phyloP scores from a whole-genome alignment of 345 rosid species.

The Syzygium aqueum region DNA sequence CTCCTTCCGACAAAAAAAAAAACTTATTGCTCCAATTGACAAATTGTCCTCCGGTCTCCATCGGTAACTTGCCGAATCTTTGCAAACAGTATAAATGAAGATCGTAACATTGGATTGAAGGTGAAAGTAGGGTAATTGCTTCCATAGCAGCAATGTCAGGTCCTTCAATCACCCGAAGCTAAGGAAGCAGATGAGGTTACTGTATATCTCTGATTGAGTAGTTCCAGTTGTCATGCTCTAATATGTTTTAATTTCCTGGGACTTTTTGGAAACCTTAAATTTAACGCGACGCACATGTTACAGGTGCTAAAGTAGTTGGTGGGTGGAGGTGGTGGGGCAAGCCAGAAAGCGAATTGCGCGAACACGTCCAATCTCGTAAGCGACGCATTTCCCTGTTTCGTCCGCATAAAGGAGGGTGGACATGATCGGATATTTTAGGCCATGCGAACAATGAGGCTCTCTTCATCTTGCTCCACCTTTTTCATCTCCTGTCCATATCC shows the following conservation, averaged over 20 bases:
- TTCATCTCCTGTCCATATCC: not conserved
- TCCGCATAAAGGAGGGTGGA: not conserved
- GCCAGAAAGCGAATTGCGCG: not conserved
- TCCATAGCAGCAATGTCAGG: not conserved
- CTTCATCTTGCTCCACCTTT: not conserved
- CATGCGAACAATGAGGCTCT: not conserved
- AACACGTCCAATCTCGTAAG: not conserved
- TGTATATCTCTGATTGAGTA: not conserved
- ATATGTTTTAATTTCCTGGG: not conserved
- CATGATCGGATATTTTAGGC: not conserved
- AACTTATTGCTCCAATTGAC: not conserved
- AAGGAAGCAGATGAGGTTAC: not conserved
- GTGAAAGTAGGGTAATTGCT: too few species aligned
- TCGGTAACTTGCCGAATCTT: not conserved
- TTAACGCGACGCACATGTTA: not conserved
- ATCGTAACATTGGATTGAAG: not conserved
- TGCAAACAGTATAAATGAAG: not conserved
- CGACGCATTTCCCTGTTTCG: not conserved
- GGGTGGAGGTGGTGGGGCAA: not conserved
- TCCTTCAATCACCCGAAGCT: not conserved
- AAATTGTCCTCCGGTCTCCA: not conserved
- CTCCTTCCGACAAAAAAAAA: not conserved
- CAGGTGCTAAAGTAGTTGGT: not conserved
- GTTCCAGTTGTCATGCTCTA: not conserved
- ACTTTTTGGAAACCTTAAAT: not conserved